These are phyloP conservation scores for Melampsora americana DNA, from an alignment of 1,284 basidiomycete genomes.

Conservation along the genomic window DNA sequence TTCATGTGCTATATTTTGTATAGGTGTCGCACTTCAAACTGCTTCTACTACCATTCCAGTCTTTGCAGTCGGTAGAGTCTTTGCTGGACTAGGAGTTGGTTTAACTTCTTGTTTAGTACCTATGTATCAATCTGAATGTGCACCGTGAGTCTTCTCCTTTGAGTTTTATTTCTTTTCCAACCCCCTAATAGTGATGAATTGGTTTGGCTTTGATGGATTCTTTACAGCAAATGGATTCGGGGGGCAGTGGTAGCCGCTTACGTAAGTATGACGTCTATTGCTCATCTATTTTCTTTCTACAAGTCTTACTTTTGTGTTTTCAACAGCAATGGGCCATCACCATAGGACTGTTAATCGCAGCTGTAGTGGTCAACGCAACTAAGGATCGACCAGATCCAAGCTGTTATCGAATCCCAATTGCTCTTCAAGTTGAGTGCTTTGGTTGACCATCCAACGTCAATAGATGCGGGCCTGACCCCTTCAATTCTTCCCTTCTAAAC, in stretches of 20 bases:
- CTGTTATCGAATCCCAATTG: conserved; percentile 52
- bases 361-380: conserved; percentile 49
- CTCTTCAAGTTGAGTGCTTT: conserved; percentile 47
- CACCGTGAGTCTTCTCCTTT: conserved; percentile 46
- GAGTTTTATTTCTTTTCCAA: not conserved
- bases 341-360: conserved; percentile 46
- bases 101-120: conserved; percentile 51
- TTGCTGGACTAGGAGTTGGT: conserved; percentile 53
- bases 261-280: conserved; percentile 2
- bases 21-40: conserved; percentile 43
- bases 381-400: conserved; percentile 44
- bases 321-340: conserved; percentile 53
- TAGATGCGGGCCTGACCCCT: not conserved
- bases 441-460: not conserved
- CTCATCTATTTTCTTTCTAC: not conserved
- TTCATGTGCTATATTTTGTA: conserved; percentile 28
- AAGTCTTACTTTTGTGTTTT: too few relatives aligned
- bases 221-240: conserved; percentile 51
- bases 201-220: not conserved
- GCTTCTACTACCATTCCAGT: conserved; percentile 44
- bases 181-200: too few relatives aligned
- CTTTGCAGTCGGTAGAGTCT: conserved; percentile 51
- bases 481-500: not conserved
- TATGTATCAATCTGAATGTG: conserved; percentile 53
- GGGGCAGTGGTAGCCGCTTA: conserved; percentile 53